Conservation (phyloP, 2,329 filamentous ascomycete species). For the Fusarium armeniacum region DNA sequence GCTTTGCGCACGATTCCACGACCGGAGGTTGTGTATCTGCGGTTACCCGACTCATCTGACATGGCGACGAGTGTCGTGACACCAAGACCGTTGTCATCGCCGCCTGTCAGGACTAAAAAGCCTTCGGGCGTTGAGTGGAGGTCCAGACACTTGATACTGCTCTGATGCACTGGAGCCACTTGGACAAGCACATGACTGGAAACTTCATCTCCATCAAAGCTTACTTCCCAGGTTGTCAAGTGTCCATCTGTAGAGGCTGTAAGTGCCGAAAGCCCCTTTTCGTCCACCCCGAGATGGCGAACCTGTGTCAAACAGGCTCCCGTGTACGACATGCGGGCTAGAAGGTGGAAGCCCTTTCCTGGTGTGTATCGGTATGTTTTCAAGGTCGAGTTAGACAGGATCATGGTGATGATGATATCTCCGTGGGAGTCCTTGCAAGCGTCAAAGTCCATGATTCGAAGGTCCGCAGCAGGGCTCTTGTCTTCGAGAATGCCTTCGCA, state of each 20-base stretch:
- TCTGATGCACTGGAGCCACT: conserved; percentile 77
- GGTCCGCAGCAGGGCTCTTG: conserved; percentile 69
- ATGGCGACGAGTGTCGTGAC: conserved; percentile 58
- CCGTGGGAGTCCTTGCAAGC: conserved; percentile 54
- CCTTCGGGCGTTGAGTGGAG: conserved; percentile 53
- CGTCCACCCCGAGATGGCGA: conserved; percentile 57
- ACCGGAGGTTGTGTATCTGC: conserved; percentile 44
- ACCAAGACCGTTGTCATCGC: conserved; percentile 88
- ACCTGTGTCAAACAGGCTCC: conserved; percentile 82
- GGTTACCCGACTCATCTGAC: conserved; percentile 29
- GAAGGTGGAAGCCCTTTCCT: conserved; percentile 60
- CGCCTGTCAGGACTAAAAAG: conserved; percentile 77
- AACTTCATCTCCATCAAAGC: conserved; percentile 11
- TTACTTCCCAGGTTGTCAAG: conserved; percentile 59
- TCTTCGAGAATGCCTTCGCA: conserved; percentile 69
- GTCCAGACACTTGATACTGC: conserved; percentile 78
- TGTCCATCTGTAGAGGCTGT: conserved; percentile 88
- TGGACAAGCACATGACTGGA: conserved; percentile 50
- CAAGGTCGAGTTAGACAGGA: conserved; percentile 86
- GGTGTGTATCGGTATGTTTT: conserved; percentile 69
- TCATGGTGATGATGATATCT: conserved; percentile 75
- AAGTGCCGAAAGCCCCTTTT: conserved; percentile 61
- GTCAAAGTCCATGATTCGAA: conserved; percentile 87
- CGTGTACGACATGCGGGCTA: conserved; percentile 72
- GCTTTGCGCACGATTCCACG: conserved; percentile 61